Base-by-base conservation (phyloP, 2,329 filamentous ascomycete species). In the Colletotrichum caudatum region DNA sequence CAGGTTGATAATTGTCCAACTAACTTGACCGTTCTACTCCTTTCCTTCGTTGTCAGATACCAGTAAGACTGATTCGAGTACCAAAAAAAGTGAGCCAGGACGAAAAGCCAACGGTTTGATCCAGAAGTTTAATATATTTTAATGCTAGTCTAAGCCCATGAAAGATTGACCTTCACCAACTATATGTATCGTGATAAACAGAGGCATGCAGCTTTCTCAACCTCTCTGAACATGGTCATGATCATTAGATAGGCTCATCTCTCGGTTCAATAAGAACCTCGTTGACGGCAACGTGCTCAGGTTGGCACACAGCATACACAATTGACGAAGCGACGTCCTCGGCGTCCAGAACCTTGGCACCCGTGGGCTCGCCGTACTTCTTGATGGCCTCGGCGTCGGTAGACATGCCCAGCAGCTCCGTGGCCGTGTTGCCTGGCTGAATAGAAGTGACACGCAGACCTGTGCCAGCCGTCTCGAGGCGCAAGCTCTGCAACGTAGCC, bases 181-280 rank as follows among this genome's bases (percentile, higher is more conserved):
- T 3, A 9, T 11, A 8, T 16, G 16, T 35, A 64, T 44, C 50
- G 39, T 64, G 18, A 23, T 37, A 33, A 54, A 26, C 48, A 23
- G 2, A 26, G 5, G 8, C 46, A 51, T 37, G 20, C 46, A 51
- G 23, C 33, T 33, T 26, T 26, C 12, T 37, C 11, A 9, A 44
- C 5, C 2, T 35, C 3, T 46, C 23, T 11, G 9, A 4, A 33
- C n/a, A 16, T 16, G 39, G 33, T 66, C 78, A n/a, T 12, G 20
- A 23, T 26, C 54, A 41, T 66, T 75, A 93, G 73, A 93, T 93
- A 14, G 92, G 92, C 82, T 94, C 92, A 75, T 94, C 92, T 57
- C 92, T 84, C 18, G 92, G 92, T 83, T 94, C 92, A 78, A 95
- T 92, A 79, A 95, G 79, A 5, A 95, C 87, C 83, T 95, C 93